Conservation (phyloP, 2,329 filamentous ascomycete genomes). For the Colletotrichum sp. region DNA sequence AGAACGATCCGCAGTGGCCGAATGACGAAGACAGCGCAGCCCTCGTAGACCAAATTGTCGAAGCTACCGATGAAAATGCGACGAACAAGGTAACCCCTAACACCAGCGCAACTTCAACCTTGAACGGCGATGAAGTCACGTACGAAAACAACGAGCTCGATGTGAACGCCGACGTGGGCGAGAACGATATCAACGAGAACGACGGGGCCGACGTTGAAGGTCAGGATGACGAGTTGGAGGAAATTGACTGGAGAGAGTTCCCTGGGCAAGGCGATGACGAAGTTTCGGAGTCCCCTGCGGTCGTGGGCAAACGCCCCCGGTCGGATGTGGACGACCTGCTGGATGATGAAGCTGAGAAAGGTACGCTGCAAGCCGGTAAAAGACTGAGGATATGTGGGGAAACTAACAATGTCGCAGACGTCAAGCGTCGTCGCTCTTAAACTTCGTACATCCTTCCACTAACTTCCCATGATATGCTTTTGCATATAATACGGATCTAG, state of each 20-base stretch:
- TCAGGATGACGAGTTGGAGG: conserved; percentile 19
- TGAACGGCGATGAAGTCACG: conserved; percentile 34
- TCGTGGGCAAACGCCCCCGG: conserved; percentile 25
- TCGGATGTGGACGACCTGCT: conserved; percentile 26
- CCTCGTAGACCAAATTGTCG: not conserved
- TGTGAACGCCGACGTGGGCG: conserved; percentile 23
- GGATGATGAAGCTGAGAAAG: conserved; percentile 26
- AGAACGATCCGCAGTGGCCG: not conserved
- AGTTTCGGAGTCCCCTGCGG: conserved; percentile 1
- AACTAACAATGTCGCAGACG: conserved; percentile 24
- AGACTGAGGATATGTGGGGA: not conserved
- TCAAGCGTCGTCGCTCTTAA: conserved; percentile 30
- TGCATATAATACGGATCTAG: not conserved
- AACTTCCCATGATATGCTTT: not conserved
- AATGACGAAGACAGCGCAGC: not conserved
- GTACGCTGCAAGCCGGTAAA: conserved; percentile 9
- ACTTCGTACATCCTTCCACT: not conserved
- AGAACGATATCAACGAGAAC: not conserved
- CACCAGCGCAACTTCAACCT: conserved; percentile 36
- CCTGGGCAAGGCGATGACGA: conserved; percentile 22
- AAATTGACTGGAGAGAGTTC: conserved; percentile 32
- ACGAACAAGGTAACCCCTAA: conserved; percentile 20
- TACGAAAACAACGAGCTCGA: conserved; percentile 35
- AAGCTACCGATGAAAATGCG: not conserved
- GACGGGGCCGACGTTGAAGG: not conserved